Evolutionary conservation across 306 rosid genomes (phyloP), one percentile per base, ranked within the genome.

Genomic region (Fragaria ananassa): DNA sequence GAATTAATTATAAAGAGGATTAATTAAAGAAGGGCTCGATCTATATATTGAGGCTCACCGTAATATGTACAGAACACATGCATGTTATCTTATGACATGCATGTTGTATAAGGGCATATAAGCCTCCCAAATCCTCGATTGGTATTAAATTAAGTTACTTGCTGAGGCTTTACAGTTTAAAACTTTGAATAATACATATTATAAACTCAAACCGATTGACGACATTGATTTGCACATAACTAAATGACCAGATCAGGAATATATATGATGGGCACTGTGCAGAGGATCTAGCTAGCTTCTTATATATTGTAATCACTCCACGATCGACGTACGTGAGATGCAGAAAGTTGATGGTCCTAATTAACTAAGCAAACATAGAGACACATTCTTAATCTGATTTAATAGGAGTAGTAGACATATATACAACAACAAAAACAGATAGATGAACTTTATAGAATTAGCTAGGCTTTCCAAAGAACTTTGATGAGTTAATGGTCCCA

Each of bases 31-130:
- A 27, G 79, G 63, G 39, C 34, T 80, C 80, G 25, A 23, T 23
- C 25, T 23, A 49, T 66, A 13, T 62, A 25, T 76, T 51, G 45
- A 42, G 50, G 78, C 53, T 19, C 58, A 51, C 18, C 61, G 70
- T 46, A 70, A 78, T 8, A 68, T 41, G 74, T 21, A 69, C 27
- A 65, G 18, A 47, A 65, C 34, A n/a, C 41, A 12, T 47, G 5
- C 25, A 6, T 29, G 10, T 60, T 53, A 6, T 19, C 61, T 27
- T 54, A 73, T 64, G 68, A 46, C 56, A 65, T 27, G 35, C 9
- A 21, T 56, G 31, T 53, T 56, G 64, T 45, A 62, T 25, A 34
- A 56, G 61, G 19, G 63, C 41, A 61, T 3, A 4, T 57, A 17
- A 57, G 35, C 34, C 64, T 57, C 35, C 6, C 31, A 57, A 21